Evolutionary conservation across 148 eudicot species (phyloP), one percentile per base, ranked within the genome.

Genomic region (Rhododendron mucronatum): DNA sequence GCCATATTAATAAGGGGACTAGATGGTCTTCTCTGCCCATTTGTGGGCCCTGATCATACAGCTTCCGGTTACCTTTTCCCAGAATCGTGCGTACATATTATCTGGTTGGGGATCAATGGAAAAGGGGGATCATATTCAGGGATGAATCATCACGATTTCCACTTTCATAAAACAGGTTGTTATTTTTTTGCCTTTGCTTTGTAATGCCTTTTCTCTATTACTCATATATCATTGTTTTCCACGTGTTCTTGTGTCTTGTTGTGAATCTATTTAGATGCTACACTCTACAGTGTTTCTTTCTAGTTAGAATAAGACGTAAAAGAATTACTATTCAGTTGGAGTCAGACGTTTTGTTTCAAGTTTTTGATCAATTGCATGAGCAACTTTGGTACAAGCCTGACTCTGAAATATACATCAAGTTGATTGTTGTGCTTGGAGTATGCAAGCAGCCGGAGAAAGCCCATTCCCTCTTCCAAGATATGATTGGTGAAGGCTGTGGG

Each of bases 391-490:
- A 95, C 93, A 91, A 87, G 88, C 98, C 99, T 79, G 91, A 89
- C 86, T 26, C 93, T 39, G 94, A 92, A 80, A 90, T 94, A 81
- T 96, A 94, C 89, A 89, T 96, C 84, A 96, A 96, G 91, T 88
- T 96, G 63, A 95, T 96, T 80, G 95, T 93, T 84, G 93, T 96
- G 97, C 98, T 96, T 84, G 99, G 99, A 83, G 95, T 95, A 89
- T 95, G 98, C 88, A 95, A 93, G 92, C 95, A 95, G 89, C 96
- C 99, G 9, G 91, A 93, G 86, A 94, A 91, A 82, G 99, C 99
- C 26, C 91, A 87, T 74, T 89, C 88, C 59, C 83, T 96, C 35
- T 96, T 95, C 88, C 92, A 92, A 81, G 91, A 84, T 69, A 95
- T 96, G 98, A 83, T 90, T 83, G 97, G 93, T 30, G 98, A 95